Evolutionary conservation across 306 rosid genomes (phyloP).

Genomic region (Crotalaria pallida): DNA sequence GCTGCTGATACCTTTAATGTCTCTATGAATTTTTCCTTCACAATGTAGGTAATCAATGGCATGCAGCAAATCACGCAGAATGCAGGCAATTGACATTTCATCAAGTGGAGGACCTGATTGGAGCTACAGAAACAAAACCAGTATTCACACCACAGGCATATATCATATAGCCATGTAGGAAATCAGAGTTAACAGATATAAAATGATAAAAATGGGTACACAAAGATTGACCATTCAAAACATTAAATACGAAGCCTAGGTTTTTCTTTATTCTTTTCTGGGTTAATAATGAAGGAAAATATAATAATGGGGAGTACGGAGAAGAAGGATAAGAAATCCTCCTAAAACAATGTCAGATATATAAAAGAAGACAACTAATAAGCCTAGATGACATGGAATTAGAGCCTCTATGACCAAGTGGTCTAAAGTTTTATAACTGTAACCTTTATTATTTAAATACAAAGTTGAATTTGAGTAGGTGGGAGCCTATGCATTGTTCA

Average conservation of each 20-base stretch:
- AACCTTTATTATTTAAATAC: no score
- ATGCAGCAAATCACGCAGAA: constrained; percentile 92
- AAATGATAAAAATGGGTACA: neutral
- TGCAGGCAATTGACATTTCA: constrained; percentile 89
- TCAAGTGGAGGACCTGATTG: constrained; percentile 92
- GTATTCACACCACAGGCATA: constrained; percentile 9
- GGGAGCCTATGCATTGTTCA: neutral
- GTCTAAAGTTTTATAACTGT: no score
- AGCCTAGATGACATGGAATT: neutral
- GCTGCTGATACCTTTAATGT: constrained; percentile 69
- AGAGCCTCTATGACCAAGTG: no score
- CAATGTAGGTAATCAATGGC: constrained; percentile 87
- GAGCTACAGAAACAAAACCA: constrained; percentile 56
- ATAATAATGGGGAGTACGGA: neutral
- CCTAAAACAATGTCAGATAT: neutral
- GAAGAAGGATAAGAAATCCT: neutral
- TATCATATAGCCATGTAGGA: neutral
- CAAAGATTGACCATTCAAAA: neutral
- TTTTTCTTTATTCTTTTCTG: neutral
- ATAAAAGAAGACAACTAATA: no score
- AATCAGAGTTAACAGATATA: neutral
- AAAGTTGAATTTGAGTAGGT: neutral
- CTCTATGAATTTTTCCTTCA: constrained; percentile 98
- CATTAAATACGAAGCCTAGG: neutral
- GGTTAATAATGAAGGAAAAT: neutral